These are phyloP conservation scores for Ustilago trichophora DNA, from an alignment of 1,284 basidiomycete genomes.

Conservation along the genomic window DNA sequence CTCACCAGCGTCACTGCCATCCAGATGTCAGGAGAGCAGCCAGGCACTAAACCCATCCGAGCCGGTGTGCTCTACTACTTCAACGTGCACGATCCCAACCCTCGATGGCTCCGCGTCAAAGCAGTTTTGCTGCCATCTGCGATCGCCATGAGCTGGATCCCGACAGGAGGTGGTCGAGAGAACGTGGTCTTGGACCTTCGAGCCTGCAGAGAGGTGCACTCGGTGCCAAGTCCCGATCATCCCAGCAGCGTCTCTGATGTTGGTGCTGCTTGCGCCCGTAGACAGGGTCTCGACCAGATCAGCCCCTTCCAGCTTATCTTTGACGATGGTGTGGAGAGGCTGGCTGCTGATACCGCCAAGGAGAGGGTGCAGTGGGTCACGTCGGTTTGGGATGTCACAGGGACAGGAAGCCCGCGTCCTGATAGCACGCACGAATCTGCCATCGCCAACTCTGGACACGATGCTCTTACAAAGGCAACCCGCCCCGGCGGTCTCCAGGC, in stretches of 20 bases:
- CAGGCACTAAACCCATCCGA: constrained; percentile 36
- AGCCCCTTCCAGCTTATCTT: constrained; percentile 61
- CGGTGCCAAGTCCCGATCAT: constrained; percentile 55
- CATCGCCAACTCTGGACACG: constrained; percentile 17
- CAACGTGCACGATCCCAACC: constrained; percentile 49
- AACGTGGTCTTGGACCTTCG: constrained; percentile 55
- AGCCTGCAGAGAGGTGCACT: constrained; percentile 58
- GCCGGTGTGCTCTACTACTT: constrained; percentile 54
- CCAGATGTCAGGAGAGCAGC: constrained; percentile 30
- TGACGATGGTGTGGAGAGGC: constrained; percentile 59
- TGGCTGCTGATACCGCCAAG: constrained; percentile 51
- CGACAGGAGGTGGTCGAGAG: constrained; percentile 52
- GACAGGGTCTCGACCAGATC: constrained; percentile 45
- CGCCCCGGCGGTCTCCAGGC: not conserved
- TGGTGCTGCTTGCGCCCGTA: constrained; percentile 42
- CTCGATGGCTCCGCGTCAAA: constrained; percentile 55
- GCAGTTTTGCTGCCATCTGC: constrained; percentile 52
- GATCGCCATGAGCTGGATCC: constrained; percentile 61
- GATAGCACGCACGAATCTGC: constrained; percentile 19
- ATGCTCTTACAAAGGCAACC: not conserved
- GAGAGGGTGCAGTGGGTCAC: constrained; percentile 58
- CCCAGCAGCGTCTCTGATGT: constrained; percentile 44
- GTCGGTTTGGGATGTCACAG: constrained; percentile 33
- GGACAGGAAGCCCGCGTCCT: constrained; percentile 7
- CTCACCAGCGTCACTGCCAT: constrained; percentile 34